Percentiles rank a stretch among this genome's conserved stretches.
Conservation (phyloP, 768 basidiomycete species). For the Kwoniella sp. region DNA sequence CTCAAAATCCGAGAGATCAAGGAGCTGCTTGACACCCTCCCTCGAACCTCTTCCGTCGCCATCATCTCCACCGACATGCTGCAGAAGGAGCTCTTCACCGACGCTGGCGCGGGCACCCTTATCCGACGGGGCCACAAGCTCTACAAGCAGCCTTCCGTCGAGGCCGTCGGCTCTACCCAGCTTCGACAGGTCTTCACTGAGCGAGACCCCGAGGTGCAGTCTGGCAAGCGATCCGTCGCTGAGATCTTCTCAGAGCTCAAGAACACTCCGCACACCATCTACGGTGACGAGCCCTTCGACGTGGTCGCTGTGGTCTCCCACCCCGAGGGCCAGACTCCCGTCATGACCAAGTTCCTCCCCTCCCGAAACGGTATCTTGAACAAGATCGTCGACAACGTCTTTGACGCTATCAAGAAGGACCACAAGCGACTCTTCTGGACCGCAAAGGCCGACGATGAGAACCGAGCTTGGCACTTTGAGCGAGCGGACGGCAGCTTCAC, state of each 20-base stretch:
- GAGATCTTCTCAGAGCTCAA: constrained; percentile 81
- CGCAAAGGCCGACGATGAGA: constrained; percentile 93
- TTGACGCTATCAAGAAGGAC: constrained; percentile 93
- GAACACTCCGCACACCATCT: constrained; percentile 84
- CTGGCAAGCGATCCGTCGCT: constrained; percentile 80
- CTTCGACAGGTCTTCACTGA: constrained; percentile 94
- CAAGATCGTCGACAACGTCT: constrained; percentile 95
- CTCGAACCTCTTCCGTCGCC: constrained; percentile 95
- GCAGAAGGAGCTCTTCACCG: constrained; percentile 98
- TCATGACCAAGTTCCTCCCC: constrained; percentile 88
- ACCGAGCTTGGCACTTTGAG: constrained; percentile 98
- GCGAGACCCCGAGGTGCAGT: constrained; percentile 86
- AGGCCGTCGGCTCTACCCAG: constrained; percentile 85
- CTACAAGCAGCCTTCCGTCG: constrained; percentile 80
- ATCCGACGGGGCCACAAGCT: constrained; percentile 98
- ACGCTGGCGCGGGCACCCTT: constrained; percentile 95
- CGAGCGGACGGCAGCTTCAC: constrained; percentile 97
- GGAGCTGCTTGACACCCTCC: constrained; percentile 95
- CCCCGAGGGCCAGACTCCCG: constrained; percentile 80
- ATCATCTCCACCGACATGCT: constrained; percentile 90
- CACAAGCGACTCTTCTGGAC: constrained; percentile 96
- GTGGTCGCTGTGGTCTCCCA: constrained; percentile 91
- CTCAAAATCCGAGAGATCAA: constrained; percentile 99
- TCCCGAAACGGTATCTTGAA: constrained; percentile 88
- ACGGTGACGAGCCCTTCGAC: constrained; percentile 97